Evolutionary conservation across 768 basidiomycete species (phyloP).

Genomic region (Rhizopogon vulgaris): DNA sequence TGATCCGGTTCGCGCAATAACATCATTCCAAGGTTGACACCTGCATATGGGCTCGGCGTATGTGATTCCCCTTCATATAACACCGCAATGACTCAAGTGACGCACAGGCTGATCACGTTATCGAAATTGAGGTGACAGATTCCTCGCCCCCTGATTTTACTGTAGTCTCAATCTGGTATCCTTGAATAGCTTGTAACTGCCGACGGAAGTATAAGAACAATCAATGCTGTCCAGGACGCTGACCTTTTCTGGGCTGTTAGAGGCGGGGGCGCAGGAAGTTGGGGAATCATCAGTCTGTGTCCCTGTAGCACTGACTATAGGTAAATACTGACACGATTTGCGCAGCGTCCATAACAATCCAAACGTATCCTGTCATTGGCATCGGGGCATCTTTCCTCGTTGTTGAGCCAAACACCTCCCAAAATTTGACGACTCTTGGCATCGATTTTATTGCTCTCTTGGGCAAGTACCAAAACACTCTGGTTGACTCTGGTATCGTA

Average conservation of each 20-base stretch:
- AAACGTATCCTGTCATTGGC: slow-evolving; percentile 4
- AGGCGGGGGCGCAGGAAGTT: slow-evolving; percentile 49
- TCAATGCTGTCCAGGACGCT: slow-evolving; percentile 34
- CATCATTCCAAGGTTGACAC: slow-evolving; percentile 21
- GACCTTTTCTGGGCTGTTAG: slow-evolving; percentile 53
- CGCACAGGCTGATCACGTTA: slow-evolving; percentile 37
- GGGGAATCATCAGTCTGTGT: slow-evolving; percentile 35
- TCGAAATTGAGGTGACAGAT: slow-evolving; percentile 31
- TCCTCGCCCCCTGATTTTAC: neutral
- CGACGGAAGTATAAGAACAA: slow-evolving; percentile 31
- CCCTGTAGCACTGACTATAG: neutral
- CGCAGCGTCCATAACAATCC: slow-evolving; percentile 14
- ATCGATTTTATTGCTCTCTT: slow-evolving; percentile 14
- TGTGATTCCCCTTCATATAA: neutral
- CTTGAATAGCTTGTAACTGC: slow-evolving; percentile 31
- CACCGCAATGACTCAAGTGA: neutral
- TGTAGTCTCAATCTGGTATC: neutral
- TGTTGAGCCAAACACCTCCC: slow-evolving; percentile 6
- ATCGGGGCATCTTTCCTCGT: slow-evolving; percentile 11
- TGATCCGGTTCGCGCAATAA: neutral
- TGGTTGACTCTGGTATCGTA: slow-evolving; percentile 10
- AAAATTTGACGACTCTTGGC: slow-evolving; percentile 9
- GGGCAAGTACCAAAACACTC: slow-evolving; percentile 14
- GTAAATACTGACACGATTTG: neutral
- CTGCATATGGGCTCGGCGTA: slow-evolving; percentile 38